Evolutionary conservation across 768 basidiomycete species (phyloP), one percentile per base, ranked within the genome.

Genomic region (Myochromella boudieri): DNA sequence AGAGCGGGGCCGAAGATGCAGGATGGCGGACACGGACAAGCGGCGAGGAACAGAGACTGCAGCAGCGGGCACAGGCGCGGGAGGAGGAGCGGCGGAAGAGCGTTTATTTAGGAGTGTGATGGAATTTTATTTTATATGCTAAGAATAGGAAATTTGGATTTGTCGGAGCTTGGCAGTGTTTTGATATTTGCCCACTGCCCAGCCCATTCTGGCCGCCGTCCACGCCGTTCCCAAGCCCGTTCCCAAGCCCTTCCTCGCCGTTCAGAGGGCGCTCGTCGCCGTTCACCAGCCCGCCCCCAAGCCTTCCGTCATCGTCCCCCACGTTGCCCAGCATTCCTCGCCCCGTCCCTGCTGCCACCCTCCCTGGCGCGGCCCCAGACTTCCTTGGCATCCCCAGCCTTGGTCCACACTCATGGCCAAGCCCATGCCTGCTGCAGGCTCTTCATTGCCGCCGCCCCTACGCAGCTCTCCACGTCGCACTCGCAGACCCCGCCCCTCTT

Each of bases 1-100:
- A 84, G 59, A 71, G 62, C 2, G 84, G 81, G 29, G 66, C 72
- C n/a, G 87, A 87, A 62, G 85, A 87, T 34, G 56, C 64, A 25
- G 37, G 81, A 18, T 68, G 68, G 66, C 76, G 77, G 29, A 44
- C 56, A 29, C 66, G 75, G 59, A 59, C 60, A 15, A 42, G 49
- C 26, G 66, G 63, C 27, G 67, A 67, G 37, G 61, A 60, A 15
- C 62, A 60, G 51, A 61, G 60, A 62, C 49, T 68, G 48, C 43
- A 47, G 39, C 60, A 59, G 32, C 60, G 70, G 53, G 84, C 72
- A 18, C 65, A 64, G 26, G 57, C 60, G 45, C 73, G 80, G 36
- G 70, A 78, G 52, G 82, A 84, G 58, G 84, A 85, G 46, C 67
- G 69, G 60, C 71, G 77, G 41, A 70, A 70, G 63, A 64, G 65